phyloP scores from a whole-genome alignment of 2,329 filamentous ascomycete species.

The Xylariaceae sp. region DNA sequence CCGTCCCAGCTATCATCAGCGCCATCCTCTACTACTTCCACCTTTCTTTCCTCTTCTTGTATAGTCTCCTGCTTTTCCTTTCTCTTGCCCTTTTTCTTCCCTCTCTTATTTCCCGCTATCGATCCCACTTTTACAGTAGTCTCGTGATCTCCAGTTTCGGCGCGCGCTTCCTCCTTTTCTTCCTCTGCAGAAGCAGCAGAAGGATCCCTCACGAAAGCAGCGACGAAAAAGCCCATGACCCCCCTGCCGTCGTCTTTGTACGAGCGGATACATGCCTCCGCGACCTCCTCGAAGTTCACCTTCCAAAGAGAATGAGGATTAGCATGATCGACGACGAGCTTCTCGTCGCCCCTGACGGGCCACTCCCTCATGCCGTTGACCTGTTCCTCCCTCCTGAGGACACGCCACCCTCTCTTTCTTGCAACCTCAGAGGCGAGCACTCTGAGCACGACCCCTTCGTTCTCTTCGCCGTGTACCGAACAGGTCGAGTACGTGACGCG shows the following conservation, averaged over 20 bases:
- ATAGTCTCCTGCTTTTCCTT: neutral
- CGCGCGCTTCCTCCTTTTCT: constrained; percentile 15
- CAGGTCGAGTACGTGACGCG: constrained; percentile 92
- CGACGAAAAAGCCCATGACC: constrained; percentile 94
- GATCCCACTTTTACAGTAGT: too few relatives aligned
- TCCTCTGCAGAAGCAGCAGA: constrained; percentile 29
- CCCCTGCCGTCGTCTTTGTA: constrained; percentile 75
- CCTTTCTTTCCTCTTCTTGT: neutral
- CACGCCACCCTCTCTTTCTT: constrained; percentile 63
- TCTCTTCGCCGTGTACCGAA: constrained; percentile 80
- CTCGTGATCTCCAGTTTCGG: constrained; percentile 1
- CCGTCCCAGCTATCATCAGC: constrained; percentile 30
- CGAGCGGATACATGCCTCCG: constrained; percentile 74
- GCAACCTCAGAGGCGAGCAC: constrained; percentile 66
- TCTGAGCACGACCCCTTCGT: constrained; percentile 74
- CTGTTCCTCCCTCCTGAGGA: constrained; percentile 68
- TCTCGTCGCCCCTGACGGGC: too few relatives aligned
- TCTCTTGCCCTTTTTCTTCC: neutral
- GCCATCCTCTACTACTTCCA: constrained; percentile 9
- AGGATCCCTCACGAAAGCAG: constrained; percentile 66
- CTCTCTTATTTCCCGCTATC: constrained; percentile 6
- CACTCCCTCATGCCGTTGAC: constrained; percentile 70
- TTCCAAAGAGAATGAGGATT: too few relatives aligned
- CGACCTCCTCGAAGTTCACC: constrained; percentile 50
- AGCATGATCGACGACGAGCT: too few relatives aligned